phyloP scores from a whole-genome alignment of 2,329 filamentous ascomycete genomes.

The Byssothecium circinans region DNA sequence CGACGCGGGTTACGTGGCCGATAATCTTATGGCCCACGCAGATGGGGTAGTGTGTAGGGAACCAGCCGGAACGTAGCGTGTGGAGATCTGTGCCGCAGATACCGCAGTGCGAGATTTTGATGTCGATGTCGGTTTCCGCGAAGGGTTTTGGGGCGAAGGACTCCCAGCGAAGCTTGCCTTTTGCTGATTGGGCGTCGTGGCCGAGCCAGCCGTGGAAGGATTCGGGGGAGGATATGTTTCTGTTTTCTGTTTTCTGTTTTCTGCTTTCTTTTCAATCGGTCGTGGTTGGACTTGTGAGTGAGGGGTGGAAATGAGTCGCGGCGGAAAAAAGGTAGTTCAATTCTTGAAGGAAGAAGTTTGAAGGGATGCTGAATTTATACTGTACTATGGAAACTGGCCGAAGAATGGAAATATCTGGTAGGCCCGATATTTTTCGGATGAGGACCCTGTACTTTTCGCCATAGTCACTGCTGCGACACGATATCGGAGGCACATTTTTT shows the following conservation, averaged over 20 bases:
- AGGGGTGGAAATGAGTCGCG: background rate
- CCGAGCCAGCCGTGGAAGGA: slow-evolving; percentile 62
- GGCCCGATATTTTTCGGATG: too few species aligned
- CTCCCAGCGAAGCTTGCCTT: slow-evolving; percentile 60
- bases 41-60: slow-evolving; percentile 47
- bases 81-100: slow-evolving; percentile 45
- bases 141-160: slow-evolving; percentile 51
- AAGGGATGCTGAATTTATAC: too few species aligned
- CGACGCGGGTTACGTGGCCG: slow-evolving; percentile 42
- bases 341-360: background rate
- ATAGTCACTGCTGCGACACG: background rate
- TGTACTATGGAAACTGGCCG: too few species aligned
- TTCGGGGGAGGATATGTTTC: slow-evolving; percentile 32
- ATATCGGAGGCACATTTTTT: slow-evolving; percentile 7
- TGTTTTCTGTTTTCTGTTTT: background rate
- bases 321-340: background rate
- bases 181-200: slow-evolving; percentile 50
- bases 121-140: slow-evolving; percentile 35
- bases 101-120: slow-evolving; percentile 37
- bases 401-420: too few species aligned
- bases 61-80: slow-evolving; percentile 48
- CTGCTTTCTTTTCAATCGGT: background rate
- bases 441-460: too few species aligned
- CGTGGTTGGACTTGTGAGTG: background rate
- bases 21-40: slow-evolving; percentile 50